Evolutionary conservation across 345 rosid species (phyloP), one percentile per base, ranked within the genome.

Genomic region (Lepidium didymum): DNA sequence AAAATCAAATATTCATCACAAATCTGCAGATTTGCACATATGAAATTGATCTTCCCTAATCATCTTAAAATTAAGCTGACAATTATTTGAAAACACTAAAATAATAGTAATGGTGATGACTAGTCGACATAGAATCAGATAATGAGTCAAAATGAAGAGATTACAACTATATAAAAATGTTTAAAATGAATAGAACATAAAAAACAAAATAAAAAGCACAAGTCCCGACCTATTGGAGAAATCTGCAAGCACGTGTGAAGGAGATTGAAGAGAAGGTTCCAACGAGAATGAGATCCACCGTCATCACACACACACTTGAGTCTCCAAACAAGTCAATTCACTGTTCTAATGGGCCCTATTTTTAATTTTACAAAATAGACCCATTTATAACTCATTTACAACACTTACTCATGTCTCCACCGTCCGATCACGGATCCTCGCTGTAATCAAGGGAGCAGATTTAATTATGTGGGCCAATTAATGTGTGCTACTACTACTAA

Each of bases 391-490:
- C 36, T 62, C 49, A 71, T 44, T 27, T 36, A 23, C 18, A 41
- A 63, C 43, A 23, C 11, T 59, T 29, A 8, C 61, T 64, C 52
- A 19, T 47, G 59, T 46, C 27, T 29, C 10, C 0, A 63, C 65
- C 76, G 70, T 72, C 57, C 18, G 76, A 72, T 72, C 76, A 56
- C 70, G 59, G 65, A 64, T 72, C 76, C 76, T 56, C 11, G 59
- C 70, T 72, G 76, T 72, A 47, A 47, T 21, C 53, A 72, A 72
- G 65, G 65, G 65, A 13, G 45, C 44, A 47, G 52, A 72, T 64
- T 72, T 56, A 72, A 56, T 64, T 60, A 46, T 29, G 29, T 64
- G 65, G 72, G 50, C 18, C 75, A 27, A 0, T 27, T 44, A 33
- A 21, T 42, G 23, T 19, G 10, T 41, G n/a, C 45, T 21, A 27